A percentile compares a stretch with the other conserved stretches of the same genome.
phyloP scores from a whole-genome alignment of 805 yeast species.

The Komagataella mondaviorum region DNA sequence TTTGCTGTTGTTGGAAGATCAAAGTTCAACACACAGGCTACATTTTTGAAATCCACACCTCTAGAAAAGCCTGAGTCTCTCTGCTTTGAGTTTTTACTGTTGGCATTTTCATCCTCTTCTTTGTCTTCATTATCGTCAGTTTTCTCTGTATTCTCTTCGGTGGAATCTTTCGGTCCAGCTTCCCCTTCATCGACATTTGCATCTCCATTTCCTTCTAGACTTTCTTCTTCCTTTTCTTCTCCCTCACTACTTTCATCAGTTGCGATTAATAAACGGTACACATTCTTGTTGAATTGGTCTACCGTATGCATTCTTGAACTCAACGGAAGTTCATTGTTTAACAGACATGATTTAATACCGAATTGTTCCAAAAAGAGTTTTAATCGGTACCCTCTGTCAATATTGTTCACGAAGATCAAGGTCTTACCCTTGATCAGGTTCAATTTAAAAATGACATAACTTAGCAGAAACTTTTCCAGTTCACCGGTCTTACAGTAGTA shows the following conservation, averaged over 20 bases:
- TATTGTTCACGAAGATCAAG: constrained; percentile 79
- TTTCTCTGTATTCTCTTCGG: neutral
- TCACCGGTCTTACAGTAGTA: constrained; percentile 80
- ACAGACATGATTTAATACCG: constrained; percentile 77
- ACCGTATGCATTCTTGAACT: constrained; percentile 91
- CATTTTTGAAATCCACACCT: constrained; percentile 93
- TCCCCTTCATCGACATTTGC: constrained; percentile 33
- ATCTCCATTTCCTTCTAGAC: constrained; percentile 24
- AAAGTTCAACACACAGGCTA: constrained; percentile 91
- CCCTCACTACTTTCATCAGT: constrained; percentile 77
- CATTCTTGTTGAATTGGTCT: constrained; percentile 86
- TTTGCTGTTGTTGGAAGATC: constrained; percentile 86
- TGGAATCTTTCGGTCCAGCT: constrained; percentile 5
- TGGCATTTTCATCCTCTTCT: constrained; percentile 1
- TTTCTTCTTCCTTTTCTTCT: constrained; percentile 35
- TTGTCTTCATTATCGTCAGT: constrained; percentile 10
- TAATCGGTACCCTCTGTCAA: constrained; percentile 89
- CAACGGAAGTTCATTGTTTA: constrained; percentile 86
- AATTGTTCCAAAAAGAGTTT: constrained; percentile 88
- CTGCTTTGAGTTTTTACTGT: constrained; percentile 16
- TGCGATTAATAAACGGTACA: constrained; percentile 79
- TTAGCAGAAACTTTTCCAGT: constrained; percentile 79
- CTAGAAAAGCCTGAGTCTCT: constrained; percentile 89
- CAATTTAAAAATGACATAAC: constrained; percentile 86
- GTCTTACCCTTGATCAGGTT: constrained; percentile 84